Percentiles rank a stretch among this genome's conserved stretches.
phyloP scores from a whole-genome alignment of 306 rosid species.

The Herpetospermum pedunculosum region DNA sequence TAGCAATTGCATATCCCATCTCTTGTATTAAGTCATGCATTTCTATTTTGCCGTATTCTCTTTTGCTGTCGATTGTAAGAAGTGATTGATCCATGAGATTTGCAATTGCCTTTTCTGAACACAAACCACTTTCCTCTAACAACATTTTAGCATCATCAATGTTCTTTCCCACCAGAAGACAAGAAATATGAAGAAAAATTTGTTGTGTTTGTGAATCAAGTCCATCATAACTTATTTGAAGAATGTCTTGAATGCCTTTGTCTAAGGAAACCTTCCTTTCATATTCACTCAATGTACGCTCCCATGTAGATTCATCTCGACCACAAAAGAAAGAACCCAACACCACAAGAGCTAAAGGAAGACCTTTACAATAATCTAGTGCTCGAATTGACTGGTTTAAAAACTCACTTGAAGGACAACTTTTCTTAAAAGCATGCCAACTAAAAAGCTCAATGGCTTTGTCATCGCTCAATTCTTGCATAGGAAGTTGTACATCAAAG shows the following conservation, averaged over 20 bases:
- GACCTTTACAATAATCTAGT: conserved; percentile 13
- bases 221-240: conserved; percentile 15
- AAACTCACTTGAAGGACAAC: not conserved
- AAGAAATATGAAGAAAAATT: too few species aligned
- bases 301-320: conserved; percentile 11
- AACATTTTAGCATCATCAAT: not conserved
- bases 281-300: conserved; percentile 2
- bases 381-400: not conserved
- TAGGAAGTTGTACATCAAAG: not conserved
- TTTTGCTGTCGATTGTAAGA: not conserved
- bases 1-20: too few species aligned
- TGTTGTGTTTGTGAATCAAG: not conserved
- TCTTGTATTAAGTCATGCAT: too few species aligned
- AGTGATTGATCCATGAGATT: conserved; percentile 16
- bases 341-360: conserved; percentile 26
- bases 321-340: conserved; percentile 17
- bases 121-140: conserved; percentile 12
- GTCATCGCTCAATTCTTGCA: not conserved
- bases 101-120: conserved; percentile 13
- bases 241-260: conserved; percentile 6
- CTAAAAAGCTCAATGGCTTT: conserved; percentile 14
- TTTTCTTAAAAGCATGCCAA: conserved; percentile 16
- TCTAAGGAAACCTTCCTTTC: not conserved
- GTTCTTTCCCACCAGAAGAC: too few species aligned
- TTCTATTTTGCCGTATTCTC: too few species aligned